A percentile compares a stretch with the other conserved stretches of the same genome.
phyloP scores from a whole-genome alignment of 345 rosid genomes.

The Fremontodendron californicum region DNA sequence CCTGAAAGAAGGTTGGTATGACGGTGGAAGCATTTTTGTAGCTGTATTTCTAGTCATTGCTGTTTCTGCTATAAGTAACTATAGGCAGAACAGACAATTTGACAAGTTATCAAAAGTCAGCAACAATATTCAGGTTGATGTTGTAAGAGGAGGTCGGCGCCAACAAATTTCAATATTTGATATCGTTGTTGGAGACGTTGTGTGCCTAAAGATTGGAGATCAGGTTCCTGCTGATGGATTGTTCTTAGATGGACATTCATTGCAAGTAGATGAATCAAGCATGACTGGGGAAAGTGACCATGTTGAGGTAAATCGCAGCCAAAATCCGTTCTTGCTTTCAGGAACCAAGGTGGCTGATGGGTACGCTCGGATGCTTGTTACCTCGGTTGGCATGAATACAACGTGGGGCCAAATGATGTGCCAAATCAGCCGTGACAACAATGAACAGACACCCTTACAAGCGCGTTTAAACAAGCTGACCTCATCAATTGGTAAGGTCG shows the following conservation, averaged over 20 bases:
- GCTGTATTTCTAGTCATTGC: conserved; percentile 53
- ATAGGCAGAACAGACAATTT: conserved; percentile 47
- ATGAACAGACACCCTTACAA: not conserved
- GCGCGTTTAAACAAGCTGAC: conserved; percentile 1
- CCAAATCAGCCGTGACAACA: not conserved
- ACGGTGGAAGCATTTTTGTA: conserved; percentile 59
- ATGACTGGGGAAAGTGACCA: conserved; percentile 8
- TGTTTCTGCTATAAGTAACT: conserved; percentile 51
- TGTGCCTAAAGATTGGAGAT: not conserved
- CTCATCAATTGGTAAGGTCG: not conserved
- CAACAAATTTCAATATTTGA: conserved; percentile 50
- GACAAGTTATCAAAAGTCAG: conserved; percentile 45
- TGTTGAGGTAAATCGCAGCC: not conserved
- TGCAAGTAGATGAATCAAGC: conserved; percentile 3
- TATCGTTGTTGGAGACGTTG: conserved; percentile 58
- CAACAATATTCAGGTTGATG: conserved; percentile 48
- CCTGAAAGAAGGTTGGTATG: conserved; percentile 61
- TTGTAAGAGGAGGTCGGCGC: conserved; percentile 43
- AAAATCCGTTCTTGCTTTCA: not conserved
- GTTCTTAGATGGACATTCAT: conserved; percentile 1
- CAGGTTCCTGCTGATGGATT: conserved; percentile 9
- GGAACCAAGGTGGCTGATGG: conserved; percentile 4
- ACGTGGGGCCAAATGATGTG: conserved; percentile 8
- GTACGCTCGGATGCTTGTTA: conserved; percentile 1
- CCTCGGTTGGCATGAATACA: conserved; percentile 2